These are phyloP conservation scores for Trichoderma sp. DNA, from an alignment of 2,329 filamentous ascomycete species.

Conservation along the genomic window DNA sequence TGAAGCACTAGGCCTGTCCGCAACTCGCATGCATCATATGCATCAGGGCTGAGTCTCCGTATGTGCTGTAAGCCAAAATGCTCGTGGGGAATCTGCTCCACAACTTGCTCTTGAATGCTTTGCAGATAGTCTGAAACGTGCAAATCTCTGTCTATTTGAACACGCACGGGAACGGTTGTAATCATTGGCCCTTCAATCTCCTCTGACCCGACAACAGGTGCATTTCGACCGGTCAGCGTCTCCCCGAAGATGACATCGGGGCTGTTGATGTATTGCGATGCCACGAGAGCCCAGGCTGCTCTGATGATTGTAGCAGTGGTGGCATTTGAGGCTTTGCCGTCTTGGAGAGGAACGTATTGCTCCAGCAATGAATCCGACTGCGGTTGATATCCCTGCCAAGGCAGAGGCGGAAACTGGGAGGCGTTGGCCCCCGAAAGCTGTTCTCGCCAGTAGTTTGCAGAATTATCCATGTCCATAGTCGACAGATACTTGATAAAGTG, in stretches of 20 bases:
- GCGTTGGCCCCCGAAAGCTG: constrained; percentile 44
- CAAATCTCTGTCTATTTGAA: constrained; percentile 35
- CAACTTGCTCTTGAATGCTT: constrained; percentile 53
- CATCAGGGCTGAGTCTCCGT: constrained; percentile 52
- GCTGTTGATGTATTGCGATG: constrained; percentile 50
- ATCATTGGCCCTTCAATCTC: constrained; percentile 60
- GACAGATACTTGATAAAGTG: constrained; percentile 49
- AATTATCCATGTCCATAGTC: constrained; percentile 37
- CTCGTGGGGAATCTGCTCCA: constrained; percentile 60
- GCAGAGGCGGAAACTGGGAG: constrained; percentile 48
- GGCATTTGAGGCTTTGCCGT: constrained; percentile 37
- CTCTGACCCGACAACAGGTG: constrained; percentile 46
- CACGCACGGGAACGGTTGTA: constrained; percentile 55
- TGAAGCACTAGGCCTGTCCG: constrained; percentile 55
- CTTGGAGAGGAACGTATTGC: constrained; percentile 44
- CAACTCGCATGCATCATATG: constrained; percentile 54
- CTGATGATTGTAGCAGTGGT: constrained; percentile 56
- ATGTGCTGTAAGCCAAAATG: constrained; percentile 61
- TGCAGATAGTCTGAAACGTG: constrained; percentile 52
- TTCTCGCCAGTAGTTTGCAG: constrained; percentile 46
- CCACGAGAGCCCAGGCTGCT: constrained; percentile 57
- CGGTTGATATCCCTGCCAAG: constrained; percentile 46
- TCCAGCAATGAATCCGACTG: constrained; percentile 52
- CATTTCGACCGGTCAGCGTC: constrained; percentile 56
- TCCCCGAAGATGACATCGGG: constrained; percentile 57